Percentiles rank a stretch among this genome's conserved stretches.
Evolutionary conservation across 2,329 filamentous ascomycete genomes (phyloP).

Genomic region (Hymenoscyphus fraxineus): DNA sequence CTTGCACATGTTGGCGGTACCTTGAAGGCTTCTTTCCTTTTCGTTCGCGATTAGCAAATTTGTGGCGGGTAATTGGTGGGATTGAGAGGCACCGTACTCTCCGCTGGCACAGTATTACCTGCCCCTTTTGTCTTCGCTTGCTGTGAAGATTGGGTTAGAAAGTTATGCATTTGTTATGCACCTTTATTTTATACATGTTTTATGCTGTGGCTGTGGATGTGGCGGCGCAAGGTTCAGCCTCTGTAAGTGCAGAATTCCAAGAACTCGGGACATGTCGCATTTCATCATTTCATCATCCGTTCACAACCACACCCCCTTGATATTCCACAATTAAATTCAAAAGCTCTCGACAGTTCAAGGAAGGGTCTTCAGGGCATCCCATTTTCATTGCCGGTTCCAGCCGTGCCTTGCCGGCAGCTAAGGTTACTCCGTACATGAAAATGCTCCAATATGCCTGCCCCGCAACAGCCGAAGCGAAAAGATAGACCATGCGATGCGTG

Average conservation of each 20-base stretch:
- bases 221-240: neutral
- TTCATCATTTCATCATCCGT: neutral
- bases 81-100: too few relatives aligned
- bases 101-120: too few relatives aligned
- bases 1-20: too few relatives aligned
- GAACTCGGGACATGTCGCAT: neutral
- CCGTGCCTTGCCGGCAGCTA: neutral
- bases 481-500: conserved; percentile 63
- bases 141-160: too few relatives aligned
- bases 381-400: neutral
- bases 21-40: too few relatives aligned
- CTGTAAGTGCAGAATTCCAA: neutral
- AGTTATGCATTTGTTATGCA: too few relatives aligned
- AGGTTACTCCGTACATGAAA: conserved; percentile 12
- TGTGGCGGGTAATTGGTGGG: too few relatives aligned
- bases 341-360: neutral
- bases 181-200: too few relatives aligned
- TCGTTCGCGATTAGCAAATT: too few relatives aligned
- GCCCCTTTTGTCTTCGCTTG: too few relatives aligned
- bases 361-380: neutral
- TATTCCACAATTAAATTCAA: neutral
- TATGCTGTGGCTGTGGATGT: too few relatives aligned
- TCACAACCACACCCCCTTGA: neutral
- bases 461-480: conserved; percentile 70
- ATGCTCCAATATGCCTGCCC: conserved; percentile 48